Evolutionary conservation across 75 land plant genomes (phyloP), one percentile per base, ranked within the genome.

Genomic region (Pinus taeda): DNA sequence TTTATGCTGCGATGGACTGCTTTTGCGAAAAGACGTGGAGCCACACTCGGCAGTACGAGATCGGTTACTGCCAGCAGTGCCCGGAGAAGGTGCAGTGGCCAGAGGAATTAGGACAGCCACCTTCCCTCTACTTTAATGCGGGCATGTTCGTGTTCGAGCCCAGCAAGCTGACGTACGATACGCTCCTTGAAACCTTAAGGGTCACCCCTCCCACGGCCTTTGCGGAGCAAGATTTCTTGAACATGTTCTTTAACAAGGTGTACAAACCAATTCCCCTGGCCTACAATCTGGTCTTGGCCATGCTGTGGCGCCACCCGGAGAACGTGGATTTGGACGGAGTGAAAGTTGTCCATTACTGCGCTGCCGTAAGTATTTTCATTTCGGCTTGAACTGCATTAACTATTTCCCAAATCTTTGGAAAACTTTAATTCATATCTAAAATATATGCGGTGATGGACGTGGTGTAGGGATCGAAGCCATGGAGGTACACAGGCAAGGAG

Each of bases 301-400:
- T 92, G 88, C 76, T 92, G 15, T 90, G 92, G 95, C 77, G 90
- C 33, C 92, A 92, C 37, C 93, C 95, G 7, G 95, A 92, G 75
- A 88, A 90, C 55, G 92, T 90, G 36, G 82, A 90, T 72, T 80
- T 90, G 67, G 88, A 82, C 14, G 79, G 84, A 69, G 86, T 88
- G 17, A 90, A 92, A 75, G 95, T 92, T 22, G 92, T 92, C 21
- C 95, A 92, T 76, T 92, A 92, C 76, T 92, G 94, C 73, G 94
- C 92, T 22, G 84, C 94, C 79, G 93, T 91, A 66, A 78, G 92
- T 55, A 26, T 57, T 30, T n/a, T 72, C 29, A 42, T 17, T 7
- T 14, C 45, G 5, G 8, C 63, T 6, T 0, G n/a, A n/a, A 11
- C 14, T 22, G 5, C 6, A 61, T 9, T 61, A 18, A 49, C 3